A percentile compares a stretch with the other conserved stretches of the same genome.
phyloP scores from a whole-genome alignment of 805 yeast genomes.

The Starmerella lactis-condensi region DNA sequence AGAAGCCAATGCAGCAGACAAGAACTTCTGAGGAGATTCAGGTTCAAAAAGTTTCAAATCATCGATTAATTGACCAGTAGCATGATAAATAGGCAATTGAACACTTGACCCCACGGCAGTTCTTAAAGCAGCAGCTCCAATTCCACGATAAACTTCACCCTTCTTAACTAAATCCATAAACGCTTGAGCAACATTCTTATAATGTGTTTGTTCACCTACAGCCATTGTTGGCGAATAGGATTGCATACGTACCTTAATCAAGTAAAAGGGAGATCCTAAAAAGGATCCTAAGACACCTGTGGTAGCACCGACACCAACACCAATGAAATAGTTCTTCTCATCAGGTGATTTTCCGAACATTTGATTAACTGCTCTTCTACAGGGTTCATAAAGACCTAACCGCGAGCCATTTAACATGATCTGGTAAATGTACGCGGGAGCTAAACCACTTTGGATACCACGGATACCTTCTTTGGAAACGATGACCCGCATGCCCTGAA shows the following conservation, averaged over 20 bases:
- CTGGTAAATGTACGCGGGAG: slow-evolving; percentile 81
- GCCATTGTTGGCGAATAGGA: slow-evolving; percentile 52
- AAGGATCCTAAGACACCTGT: slow-evolving; percentile 84
- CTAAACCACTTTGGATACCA: slow-evolving; percentile 77
- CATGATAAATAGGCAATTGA: slow-evolving; percentile 78
- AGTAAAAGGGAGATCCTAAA: slow-evolving; percentile 76
- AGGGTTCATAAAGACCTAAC: slow-evolving; percentile 84
- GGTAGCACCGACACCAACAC: slow-evolving; percentile 59
- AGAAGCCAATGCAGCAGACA: slow-evolving; percentile 29
- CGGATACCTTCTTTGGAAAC: slow-evolving; percentile 64
- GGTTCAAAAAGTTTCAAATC: slow-evolving; percentile 32
- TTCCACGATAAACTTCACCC: slow-evolving; percentile 79
- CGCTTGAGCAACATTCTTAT: slow-evolving; percentile 52
- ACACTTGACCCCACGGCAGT: slow-evolving; percentile 94
- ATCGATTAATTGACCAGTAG: slow-evolving; percentile 45
- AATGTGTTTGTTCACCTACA: slow-evolving; percentile 87
- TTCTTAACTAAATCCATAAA: slow-evolving; percentile 37
- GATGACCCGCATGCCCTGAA: slow-evolving; percentile 64
- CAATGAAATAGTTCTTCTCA: slow-evolving; percentile 42
- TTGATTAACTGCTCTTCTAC: slow-evolving; percentile 40
- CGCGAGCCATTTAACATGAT: slow-evolving; percentile 85
- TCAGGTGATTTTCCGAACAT: slow-evolving; percentile 31
- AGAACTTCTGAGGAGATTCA: slow-evolving; percentile 21
- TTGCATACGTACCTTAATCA: slow-evolving; percentile 93
- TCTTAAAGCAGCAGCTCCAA: slow-evolving; percentile 82